phyloP scores from a whole-genome alignment of 192 early-diverging fungal genomes.

The Linnemannia elongata region DNA sequence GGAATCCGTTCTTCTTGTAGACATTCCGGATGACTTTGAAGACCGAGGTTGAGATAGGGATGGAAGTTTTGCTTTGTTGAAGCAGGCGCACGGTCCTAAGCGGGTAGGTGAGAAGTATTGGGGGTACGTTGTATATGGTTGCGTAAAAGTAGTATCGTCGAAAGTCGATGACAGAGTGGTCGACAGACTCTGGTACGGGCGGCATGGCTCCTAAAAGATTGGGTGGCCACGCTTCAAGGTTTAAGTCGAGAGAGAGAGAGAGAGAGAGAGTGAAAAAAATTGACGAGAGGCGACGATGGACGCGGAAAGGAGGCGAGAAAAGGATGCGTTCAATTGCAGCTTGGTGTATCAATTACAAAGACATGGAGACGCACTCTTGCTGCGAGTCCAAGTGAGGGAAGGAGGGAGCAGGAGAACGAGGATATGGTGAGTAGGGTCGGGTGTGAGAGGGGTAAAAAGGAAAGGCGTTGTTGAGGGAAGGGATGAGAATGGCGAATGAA shows the following conservation, averaged over 20 bases:
- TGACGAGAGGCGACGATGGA: too few species aligned
- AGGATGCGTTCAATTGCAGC: not conserved
- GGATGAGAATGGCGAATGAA: not conserved
- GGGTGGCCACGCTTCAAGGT: not conserved
- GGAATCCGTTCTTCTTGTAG: slow-evolving; percentile 29
- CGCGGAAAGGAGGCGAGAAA: not conserved
- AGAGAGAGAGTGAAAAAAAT: too few species aligned
- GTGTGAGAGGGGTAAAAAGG: not conserved
- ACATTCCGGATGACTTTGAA: slow-evolving; percentile 39
- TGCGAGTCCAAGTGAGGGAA: not conserved
- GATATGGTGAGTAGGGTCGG: not conserved
- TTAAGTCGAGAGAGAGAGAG: too few species aligned
- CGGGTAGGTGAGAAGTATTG: slow-evolving; percentile 43
- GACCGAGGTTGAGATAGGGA: slow-evolving; percentile 37
- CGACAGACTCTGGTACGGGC: slow-evolving; percentile 24
- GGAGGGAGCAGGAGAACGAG: not conserved
- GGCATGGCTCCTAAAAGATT: slow-evolving; percentile 10
- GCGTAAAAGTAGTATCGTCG: slow-evolving; percentile 51
- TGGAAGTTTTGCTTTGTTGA: slow-evolving; percentile 39
- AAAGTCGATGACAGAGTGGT: slow-evolving; percentile 49
- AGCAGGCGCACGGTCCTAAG: slow-evolving; percentile 49
- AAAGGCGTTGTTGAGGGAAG: not conserved
- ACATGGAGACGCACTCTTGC: not conserved
- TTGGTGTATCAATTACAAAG: not conserved
- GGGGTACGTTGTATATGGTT: slow-evolving; percentile 41